Percentiles rank a stretch among this genome's conserved stretches.
Conservation (phyloP, 163 green algal species). For the Chloromonas sp. region DNA sequence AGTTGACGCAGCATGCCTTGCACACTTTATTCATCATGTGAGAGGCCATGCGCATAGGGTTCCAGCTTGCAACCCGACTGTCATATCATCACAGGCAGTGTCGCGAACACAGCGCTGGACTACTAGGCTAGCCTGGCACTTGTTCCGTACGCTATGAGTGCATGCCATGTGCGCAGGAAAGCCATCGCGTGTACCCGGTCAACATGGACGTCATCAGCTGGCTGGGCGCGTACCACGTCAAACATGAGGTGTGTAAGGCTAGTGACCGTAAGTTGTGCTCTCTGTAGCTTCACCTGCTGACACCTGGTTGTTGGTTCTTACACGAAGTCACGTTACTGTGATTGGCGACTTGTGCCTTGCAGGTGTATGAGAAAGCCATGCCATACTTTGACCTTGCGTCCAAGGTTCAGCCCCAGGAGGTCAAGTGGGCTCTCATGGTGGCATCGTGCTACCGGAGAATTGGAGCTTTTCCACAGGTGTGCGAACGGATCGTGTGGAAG, state of each 20-base stretch:
- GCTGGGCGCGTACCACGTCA: slow-evolving; percentile 78
- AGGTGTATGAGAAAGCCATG: slow-evolving; percentile 76
- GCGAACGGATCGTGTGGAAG: background rate
- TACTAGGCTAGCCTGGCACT: no score
- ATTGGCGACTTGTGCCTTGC: background rate
- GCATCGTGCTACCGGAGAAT: slow-evolving; percentile 54
- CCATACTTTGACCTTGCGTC: slow-evolving; percentile 77
- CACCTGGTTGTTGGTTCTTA: no score
- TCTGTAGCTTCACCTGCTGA: no score
- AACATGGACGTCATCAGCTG: slow-evolving; percentile 85
- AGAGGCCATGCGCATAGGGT: no score
- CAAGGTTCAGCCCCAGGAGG: slow-evolving; percentile 72
- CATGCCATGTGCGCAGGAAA: slow-evolving; percentile 37
- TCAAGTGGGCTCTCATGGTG: slow-evolving; percentile 87
- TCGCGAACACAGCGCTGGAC: no score
- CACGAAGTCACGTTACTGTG: no score
- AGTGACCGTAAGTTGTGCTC: no score
- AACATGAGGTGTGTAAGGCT: slow-evolving; percentile 39
- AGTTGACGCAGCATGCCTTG: no score
- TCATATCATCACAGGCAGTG: no score
- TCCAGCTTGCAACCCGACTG: no score
- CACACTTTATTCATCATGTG: no score
- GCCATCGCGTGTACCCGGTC: slow-evolving; percentile 70
- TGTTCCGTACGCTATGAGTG: background rate
- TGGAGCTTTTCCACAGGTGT: slow-evolving; percentile 35